Evolutionary conservation across 2,329 filamentous ascomycete species (phyloP), one percentile per base, ranked within the genome.

Genomic region (Zymoseptoria brevis): DNA sequence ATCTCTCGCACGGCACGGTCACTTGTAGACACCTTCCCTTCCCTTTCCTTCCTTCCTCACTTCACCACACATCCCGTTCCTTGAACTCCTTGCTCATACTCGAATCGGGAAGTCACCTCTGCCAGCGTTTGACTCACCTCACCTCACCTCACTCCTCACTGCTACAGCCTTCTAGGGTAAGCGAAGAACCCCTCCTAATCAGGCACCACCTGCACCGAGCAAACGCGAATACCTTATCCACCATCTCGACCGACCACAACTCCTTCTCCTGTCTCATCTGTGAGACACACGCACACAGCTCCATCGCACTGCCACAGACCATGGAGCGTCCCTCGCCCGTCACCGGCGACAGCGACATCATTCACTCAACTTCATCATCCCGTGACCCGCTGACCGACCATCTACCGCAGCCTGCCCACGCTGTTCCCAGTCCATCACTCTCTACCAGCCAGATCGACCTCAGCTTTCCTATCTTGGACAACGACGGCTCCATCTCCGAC

Each of bases 401-500:
- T 59, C 55, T 63, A 57, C 50, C 56, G 58, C 59, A 63, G 61
- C 52, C 30, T n/a, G 56, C 53, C 45, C 53, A 11, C 41, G 51
- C 26, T 30, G 22, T 29, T 8, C 6, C 41, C 22, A 9, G 7
- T 35, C 11, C 41, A 56, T 16, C 54, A 26, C 54, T n/a, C 8
- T 41, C 19, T 41, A 48, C 35, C 35, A 50, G 48, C 48, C 50
- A 51, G 50, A 59, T 62, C 55, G 57, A 62, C 56, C 59, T 70
- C 61, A 57, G 51, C 60, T 71, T 71, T 57, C 70, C 70, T 2
- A 66, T 63, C 8, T 62, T 71, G 13, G 62, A 68, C 57, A 61
- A 56, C 52, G 67, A 72, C 70, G 69, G 69, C 30, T 68, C 68
- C 9, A 57, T 69, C 22, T 53, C 64, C 29, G 62, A 70, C 54